Conservation (phyloP, 2,329 filamentous ascomycete genomes). For the Ceratocystis albifundus region DNA sequence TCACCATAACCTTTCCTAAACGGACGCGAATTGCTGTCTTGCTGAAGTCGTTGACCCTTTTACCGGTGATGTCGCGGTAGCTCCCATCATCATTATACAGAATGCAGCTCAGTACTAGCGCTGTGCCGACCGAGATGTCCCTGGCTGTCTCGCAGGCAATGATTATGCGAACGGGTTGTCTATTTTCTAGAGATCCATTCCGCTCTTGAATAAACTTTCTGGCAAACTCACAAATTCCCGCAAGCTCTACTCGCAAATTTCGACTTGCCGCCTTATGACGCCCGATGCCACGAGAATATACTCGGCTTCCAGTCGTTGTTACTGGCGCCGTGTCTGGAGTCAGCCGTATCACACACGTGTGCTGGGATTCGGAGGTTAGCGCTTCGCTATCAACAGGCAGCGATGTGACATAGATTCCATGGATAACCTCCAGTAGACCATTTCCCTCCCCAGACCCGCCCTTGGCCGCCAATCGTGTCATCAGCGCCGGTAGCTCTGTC, state of each 20-base stretch:
- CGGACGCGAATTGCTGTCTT: constrained; percentile 68
- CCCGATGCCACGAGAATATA: constrained; percentile 44
- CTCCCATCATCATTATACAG: constrained; percentile 56
- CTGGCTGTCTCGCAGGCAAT: constrained; percentile 66
- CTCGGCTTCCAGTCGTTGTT: constrained; percentile 33
- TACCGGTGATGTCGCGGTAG: constrained; percentile 25
- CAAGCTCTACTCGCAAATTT: constrained; percentile 62
- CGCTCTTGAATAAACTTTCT: background rate
- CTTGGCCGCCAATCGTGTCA: constrained; percentile 32
- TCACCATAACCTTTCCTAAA: constrained; percentile 71
- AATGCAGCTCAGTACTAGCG: constrained; percentile 64
- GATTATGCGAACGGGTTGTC: constrained; percentile 31
- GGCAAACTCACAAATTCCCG: constrained; percentile 49
- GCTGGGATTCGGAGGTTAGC: constrained; percentile 29
- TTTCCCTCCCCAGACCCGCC: constrained; percentile 23
- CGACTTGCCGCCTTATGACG: constrained; percentile 68
- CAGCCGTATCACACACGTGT: constrained; percentile 32
- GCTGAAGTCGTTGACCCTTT: constrained; percentile 37
- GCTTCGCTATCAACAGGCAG: constrained; percentile 27
- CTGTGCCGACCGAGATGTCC: constrained; percentile 67
- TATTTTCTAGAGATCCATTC: background rate
- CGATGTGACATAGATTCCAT: constrained; percentile 32
- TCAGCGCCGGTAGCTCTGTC: constrained; percentile 45
- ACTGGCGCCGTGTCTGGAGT: constrained; percentile 35
- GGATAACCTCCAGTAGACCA: constrained; percentile 28